Evolutionary conservation across 2,329 filamentous ascomycete genomes (phyloP), one percentile per base, ranked within the genome.

Genomic region (Fusarium pseudocircinatum): DNA sequence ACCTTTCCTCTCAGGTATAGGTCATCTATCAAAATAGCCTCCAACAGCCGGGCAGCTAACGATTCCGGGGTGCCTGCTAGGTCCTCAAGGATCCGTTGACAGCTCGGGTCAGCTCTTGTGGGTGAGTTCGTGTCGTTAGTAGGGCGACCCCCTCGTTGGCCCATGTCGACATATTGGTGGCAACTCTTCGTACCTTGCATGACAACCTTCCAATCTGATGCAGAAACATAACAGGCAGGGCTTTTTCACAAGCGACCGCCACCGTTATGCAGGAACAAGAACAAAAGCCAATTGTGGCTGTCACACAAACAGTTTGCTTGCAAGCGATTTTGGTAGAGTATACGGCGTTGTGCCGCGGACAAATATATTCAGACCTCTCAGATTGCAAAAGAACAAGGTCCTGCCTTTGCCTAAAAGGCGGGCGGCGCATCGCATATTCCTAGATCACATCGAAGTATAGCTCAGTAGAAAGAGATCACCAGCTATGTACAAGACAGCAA

Each of bases 201-300:
- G 62, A 67, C 65, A 73, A 63, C 56, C 63, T 65, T 56, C 56
- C 65, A 63, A 44, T 63, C 59, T 73, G 70, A 60, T 76, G 66
- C 75, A 77, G 70, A 69, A 62, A 67, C 53, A 54, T 64, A 75
- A 40, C 52, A 64, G 28, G 37, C 62, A 60, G 64, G 62, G 49
- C 68, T 60, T 56, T 39, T 60, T 34, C 56, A 67, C 72, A 69
- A 70, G 69, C 62, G 70, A 68, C 69, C 73, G 65, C 64, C 73
- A 68, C 75, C 67, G 65, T 73, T 70, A 78, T 78, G 76, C 76
- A 78, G 76, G 76, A 78, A 78, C 76, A 78, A 69, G 75, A 77
- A 75, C 74, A 58, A 34, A 58, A 63, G 67, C 67, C 75, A 75
- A 66, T 71, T 70, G 61, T 77, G 69, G 57, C 63, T 61, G 63